phyloP scores from a whole-genome alignment of 345 rosid species.

The Cardamine resedifolia region DNA sequence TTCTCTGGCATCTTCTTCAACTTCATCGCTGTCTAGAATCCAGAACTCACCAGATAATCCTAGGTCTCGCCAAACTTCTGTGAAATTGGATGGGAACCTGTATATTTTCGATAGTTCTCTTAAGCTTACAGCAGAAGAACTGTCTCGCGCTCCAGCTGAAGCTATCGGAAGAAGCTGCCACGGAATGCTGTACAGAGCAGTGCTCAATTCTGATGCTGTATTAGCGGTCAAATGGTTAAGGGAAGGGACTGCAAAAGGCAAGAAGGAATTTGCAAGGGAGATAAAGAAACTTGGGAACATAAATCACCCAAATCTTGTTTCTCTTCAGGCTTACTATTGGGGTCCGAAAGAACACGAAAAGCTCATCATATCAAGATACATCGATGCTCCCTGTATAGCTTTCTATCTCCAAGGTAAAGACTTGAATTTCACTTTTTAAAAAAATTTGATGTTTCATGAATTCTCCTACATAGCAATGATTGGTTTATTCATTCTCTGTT shows the following conservation, averaged over 20 bases:
- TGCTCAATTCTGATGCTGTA: conserved; percentile 57
- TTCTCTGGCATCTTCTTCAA: conserved; percentile 55
- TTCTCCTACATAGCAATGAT: not conserved
- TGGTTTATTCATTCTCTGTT: conserved; percentile 1
- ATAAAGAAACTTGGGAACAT: conserved; percentile 81
- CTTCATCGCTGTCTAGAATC: conserved; percentile 51
- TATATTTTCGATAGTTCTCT: conserved; percentile 66
- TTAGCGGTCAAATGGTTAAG: conserved; percentile 85
- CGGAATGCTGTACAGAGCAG: conserved; percentile 70
- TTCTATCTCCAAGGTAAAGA: conserved; percentile 75
- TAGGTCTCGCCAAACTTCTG: conserved; percentile 51
- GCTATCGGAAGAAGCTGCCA: conserved; percentile 86
- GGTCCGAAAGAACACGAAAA: conserved; percentile 85
- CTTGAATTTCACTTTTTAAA: not conserved
- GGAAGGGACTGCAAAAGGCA: conserved; percentile 80
- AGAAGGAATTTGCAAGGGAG: conserved; percentile 84
- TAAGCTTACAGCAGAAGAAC: conserved; percentile 70
- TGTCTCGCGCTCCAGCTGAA: conserved; percentile 88
- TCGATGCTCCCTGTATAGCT: conserved; percentile 63
- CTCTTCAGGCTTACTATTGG: conserved; percentile 83
- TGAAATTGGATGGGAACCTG: conserved; percentile 71
- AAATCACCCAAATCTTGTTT: conserved; percentile 83
- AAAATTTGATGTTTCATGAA: not conserved
- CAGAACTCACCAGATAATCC: conserved; percentile 46
- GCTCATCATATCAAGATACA: conserved; percentile 65